A percentile compares a stretch with the other conserved stretches of the same genome.
Conservation (phyloP, 768 basidiomycete genomes). For the Boletus coccyginus region DNA sequence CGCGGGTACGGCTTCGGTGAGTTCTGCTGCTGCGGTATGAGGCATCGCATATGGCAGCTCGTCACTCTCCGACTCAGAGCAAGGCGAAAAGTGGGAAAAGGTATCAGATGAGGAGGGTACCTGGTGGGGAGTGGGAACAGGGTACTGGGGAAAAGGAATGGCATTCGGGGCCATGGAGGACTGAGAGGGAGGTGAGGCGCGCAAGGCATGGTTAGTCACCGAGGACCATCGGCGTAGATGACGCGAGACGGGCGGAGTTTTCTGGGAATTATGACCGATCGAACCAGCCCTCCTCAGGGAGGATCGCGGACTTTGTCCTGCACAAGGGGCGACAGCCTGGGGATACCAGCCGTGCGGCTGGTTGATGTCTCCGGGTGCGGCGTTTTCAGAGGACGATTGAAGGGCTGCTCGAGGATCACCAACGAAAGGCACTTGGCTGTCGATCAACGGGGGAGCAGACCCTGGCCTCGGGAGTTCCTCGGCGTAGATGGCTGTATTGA, state of each 20-base stretch:
- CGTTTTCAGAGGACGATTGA: conserved; percentile 14
- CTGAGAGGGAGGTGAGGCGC: conserved; percentile 18
- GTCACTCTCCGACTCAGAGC: conserved; percentile 25
- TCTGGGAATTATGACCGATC: conserved; percentile 31
- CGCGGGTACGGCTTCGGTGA: conserved; percentile 3
- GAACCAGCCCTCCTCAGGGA: conserved; percentile 31
- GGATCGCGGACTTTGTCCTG: conserved; percentile 32
- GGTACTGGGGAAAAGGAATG: conserved; percentile 20
- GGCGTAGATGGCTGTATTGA: conserved; percentile 21
- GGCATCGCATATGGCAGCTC: conserved; percentile 13
- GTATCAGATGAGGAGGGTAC: conserved; percentile 3
- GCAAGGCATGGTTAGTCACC: conserved; percentile 27
- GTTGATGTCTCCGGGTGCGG: conserved; percentile 13
- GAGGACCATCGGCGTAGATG: conserved; percentile 33
- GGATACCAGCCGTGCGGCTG: conserved; percentile 22
- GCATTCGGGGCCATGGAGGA: conserved; percentile 10
- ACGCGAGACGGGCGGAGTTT: conserved; percentile 27
- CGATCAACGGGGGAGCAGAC: conserved; percentile 30
- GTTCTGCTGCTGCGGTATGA: conserved; percentile 21
- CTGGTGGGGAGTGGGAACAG: not conserved
- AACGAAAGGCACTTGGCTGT: conserved; percentile 27
- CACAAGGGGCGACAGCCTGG: conserved; percentile 12
- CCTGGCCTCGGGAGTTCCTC: conserved; percentile 26
- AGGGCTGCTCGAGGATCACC: conserved; percentile 26
- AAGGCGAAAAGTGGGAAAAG: conserved; percentile 17